phyloP scores from a whole-genome alignment of 2,329 filamentous ascomycete species.

The Stagonosporopsis chrysanthemi region DNA sequence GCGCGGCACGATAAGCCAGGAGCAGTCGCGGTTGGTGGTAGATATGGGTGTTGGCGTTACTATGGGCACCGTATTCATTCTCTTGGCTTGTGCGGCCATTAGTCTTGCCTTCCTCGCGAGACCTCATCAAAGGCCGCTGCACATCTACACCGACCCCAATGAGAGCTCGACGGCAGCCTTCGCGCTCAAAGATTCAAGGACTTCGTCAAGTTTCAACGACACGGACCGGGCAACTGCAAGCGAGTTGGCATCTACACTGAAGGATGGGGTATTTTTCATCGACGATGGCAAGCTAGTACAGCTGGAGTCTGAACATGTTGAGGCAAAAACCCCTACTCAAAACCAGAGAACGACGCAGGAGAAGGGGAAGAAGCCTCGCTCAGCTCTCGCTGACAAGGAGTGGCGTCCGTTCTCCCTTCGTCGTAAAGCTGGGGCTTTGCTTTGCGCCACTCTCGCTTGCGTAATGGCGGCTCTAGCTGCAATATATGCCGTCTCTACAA shows the following conservation, averaged over 20 bases:
- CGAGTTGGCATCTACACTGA: no score
- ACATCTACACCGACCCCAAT: background rate
- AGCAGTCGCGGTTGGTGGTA: background rate
- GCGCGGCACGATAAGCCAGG: background rate
- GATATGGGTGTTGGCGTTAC: no score
- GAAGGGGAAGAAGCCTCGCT: background rate
- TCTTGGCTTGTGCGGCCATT: background rate
- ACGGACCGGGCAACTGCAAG: no score
- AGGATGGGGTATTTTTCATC: no score
- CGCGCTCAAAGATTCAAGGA: no score
- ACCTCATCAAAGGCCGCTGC: background rate
- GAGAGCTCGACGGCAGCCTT: background rate
- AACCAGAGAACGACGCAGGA: no score
- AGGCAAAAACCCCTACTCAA: no score
- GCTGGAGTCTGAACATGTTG: no score
- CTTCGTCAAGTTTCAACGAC: no score
- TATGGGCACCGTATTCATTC: no score
- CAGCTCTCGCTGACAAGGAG: background rate
- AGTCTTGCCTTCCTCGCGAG: background rate
- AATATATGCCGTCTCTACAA: no score
- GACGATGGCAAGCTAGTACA: no score
- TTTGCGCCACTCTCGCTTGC: background rate
- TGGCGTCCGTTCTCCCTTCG: background rate
- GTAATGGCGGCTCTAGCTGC: background rate
- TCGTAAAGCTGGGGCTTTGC: background rate